These are phyloP conservation scores for Gastrolobium villosum DNA, from an alignment of 306 rosid genomes.

Conservation along the genomic window DNA sequence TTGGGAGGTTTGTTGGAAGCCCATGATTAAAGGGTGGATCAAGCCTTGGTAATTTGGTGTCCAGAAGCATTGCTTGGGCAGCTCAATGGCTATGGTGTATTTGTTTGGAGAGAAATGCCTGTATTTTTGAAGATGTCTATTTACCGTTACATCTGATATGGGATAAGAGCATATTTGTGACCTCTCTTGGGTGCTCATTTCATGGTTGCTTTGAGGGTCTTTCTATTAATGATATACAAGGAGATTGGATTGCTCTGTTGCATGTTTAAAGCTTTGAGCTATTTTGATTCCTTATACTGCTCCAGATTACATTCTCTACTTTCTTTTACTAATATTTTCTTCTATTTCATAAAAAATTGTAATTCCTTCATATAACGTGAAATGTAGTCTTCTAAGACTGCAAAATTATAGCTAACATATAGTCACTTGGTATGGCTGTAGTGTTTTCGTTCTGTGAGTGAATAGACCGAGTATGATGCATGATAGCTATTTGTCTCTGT, in stretches of 20 bases:
- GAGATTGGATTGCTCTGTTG: not conserved
- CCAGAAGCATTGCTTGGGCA: not conserved
- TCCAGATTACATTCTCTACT: not conserved
- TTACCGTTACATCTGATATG: not conserved
- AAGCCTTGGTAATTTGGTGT: not conserved
- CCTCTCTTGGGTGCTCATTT: constrained; percentile 9
- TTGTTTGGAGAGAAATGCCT: not conserved
- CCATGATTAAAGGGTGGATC: not conserved
- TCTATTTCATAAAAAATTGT: not conserved
- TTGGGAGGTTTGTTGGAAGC: constrained; percentile 2
- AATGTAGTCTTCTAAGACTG: not conserved
- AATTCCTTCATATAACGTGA: constrained; percentile 5
- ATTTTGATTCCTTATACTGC: constrained; percentile 7
- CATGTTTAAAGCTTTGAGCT: not conserved
- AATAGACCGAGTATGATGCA: not conserved
- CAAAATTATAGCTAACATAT: not conserved
- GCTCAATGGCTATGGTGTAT: constrained; percentile 6
- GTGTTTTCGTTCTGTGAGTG: constrained; percentile 14
- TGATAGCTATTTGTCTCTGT: not conserved
- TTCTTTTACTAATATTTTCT: not conserved
- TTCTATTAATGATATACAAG: not conserved
- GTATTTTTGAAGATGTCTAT: not conserved
- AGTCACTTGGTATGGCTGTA: not conserved
- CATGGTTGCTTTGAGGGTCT: not conserved
- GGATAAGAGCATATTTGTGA: not conserved